A percentile compares a stretch with the other conserved stretches of the same genome.
Conservation (phyloP, 148 eudicot species). For the Polygonum maritimum region DNA sequence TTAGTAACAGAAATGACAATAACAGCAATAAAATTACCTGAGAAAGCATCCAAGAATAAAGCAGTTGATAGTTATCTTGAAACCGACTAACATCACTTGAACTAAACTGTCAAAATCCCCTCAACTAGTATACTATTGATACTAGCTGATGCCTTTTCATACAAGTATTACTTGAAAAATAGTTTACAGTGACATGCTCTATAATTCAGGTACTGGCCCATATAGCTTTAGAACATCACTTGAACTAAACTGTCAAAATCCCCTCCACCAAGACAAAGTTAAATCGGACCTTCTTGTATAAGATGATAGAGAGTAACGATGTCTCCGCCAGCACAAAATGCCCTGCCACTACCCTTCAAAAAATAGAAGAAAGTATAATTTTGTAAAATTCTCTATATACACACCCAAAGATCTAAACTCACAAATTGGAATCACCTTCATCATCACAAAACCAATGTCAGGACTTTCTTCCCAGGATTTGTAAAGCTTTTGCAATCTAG, state of each 20-base stretch:
- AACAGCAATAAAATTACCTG: background rate
- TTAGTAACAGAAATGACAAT: background rate
- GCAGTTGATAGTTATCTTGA: background rate
- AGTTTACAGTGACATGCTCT: background rate
- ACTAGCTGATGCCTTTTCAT: background rate
- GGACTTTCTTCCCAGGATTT: conserved; percentile 70
- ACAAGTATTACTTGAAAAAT: background rate
- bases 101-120: background rate
- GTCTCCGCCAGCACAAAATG: conserved; percentile 92
- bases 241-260: too few species aligned
- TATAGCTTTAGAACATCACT: background rate
- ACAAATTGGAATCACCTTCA: conserved; percentile 46
- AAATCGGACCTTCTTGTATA: conserved; percentile 42
- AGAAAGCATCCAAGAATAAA: background rate
- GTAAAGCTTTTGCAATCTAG: conserved; percentile 56
- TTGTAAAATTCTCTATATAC: background rate
- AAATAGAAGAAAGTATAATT: conserved; percentile 6
- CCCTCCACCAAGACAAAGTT: background rate
- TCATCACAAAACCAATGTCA: conserved; percentile 52
- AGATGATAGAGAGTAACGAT: conserved; percentile 45
- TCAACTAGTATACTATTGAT: background rate
- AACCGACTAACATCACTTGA: background rate
- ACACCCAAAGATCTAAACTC: background rate
- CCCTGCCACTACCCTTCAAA: conserved; percentile 84
- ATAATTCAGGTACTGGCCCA: background rate